Evolutionary conservation across 345 rosid species (phyloP).

Genomic region (Eucalyptus caleyi): DNA sequence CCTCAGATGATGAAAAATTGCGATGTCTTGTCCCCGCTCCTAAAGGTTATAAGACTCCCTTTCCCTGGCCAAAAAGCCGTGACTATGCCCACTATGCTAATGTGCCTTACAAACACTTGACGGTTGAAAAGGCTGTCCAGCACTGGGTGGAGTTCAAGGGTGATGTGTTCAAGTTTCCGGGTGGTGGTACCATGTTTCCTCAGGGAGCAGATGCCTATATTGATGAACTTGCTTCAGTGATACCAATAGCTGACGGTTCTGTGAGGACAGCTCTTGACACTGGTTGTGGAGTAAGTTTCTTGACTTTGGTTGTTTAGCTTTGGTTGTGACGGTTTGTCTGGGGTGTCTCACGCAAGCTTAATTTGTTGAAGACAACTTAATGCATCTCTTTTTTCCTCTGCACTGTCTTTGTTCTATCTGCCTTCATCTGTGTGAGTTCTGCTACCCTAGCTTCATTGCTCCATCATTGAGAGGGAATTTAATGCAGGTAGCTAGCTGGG

Average conservation of each 20-base stretch:
- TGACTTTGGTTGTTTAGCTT: neutral
- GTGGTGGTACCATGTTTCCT: constrained; percentile 99
- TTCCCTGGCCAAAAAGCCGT: constrained; percentile 95
- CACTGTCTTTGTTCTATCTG: neutral
- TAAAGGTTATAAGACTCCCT: constrained; percentile 78
- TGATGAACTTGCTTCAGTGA: constrained; percentile 75
- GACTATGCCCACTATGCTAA: constrained; percentile 89
- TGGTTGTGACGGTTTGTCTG: neutral
- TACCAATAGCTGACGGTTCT: constrained; percentile 82
- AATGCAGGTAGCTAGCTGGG: constrained; percentile 96
- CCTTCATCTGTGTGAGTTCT: neutral
- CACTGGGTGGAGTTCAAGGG: constrained; percentile 95
- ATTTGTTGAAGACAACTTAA: neutral
- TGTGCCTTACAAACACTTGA: constrained; percentile 83
- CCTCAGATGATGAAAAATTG: constrained; percentile 72
- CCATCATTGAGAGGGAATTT: neutral
- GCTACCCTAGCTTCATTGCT: neutral
- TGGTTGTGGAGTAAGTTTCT: constrained; percentile 58
- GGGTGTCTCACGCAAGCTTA: neutral
- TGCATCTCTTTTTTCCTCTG: neutral
- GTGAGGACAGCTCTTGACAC: constrained; percentile 95
- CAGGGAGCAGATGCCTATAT: constrained; percentile 97
- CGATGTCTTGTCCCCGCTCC: constrained; percentile 90
- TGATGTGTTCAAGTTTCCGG: constrained; percentile 86
- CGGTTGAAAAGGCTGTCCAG: constrained; percentile 85